These are phyloP conservation scores for Entoloma clypeatum DNA, from an alignment of 1,284 basidiomycete species.

Conservation along the genomic window DNA sequence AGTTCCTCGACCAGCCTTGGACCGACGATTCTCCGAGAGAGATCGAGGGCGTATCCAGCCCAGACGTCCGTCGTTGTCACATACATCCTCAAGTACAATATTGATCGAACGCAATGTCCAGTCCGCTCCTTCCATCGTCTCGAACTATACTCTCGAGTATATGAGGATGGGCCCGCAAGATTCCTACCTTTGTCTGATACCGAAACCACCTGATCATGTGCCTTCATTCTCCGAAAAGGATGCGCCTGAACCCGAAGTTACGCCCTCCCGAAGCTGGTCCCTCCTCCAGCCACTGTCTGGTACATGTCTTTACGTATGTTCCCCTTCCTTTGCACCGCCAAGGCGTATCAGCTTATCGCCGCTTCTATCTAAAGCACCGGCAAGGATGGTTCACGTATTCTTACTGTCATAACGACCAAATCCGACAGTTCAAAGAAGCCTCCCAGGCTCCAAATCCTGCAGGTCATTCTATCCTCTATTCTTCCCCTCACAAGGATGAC, in stretches of 20 bases:
- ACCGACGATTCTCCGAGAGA: constrained; percentile 45
- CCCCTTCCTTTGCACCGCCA: constrained; percentile 19
- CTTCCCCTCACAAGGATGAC: constrained; percentile 15
- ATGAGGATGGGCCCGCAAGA: constrained; percentile 67
- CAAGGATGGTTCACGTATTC: constrained; percentile 96
- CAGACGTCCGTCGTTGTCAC: constrained; percentile 16
- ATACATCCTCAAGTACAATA: constrained; percentile 14
- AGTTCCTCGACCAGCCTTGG: constrained; percentile 72
- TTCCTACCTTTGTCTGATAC: constrained; percentile 73
- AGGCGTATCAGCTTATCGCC: constrained; percentile 12
- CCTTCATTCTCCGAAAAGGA: constrained; percentile 45
- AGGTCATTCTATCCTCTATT: constrained; percentile 40
- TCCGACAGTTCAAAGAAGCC: constrained; percentile 84
- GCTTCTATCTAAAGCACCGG: constrained; percentile 52
- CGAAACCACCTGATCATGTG: constrained; percentile 51
- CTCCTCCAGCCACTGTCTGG: constrained; percentile 72
- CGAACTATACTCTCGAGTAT: constrained; percentile 52
- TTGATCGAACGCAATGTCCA: constrained; percentile 25
- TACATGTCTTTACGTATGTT: constrained; percentile 75
- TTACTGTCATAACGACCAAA: constrained; percentile 88
- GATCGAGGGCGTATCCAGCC: constrained; percentile 47
- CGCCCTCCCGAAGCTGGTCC: constrained; percentile 73
- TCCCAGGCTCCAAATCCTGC: constrained; percentile 52
- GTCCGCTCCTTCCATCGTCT: constrained; percentile 21
- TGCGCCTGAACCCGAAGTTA: constrained; percentile 47